Evolutionary conservation across 306 rosid genomes (phyloP).

Genomic region (Medicago lupulina): DNA sequence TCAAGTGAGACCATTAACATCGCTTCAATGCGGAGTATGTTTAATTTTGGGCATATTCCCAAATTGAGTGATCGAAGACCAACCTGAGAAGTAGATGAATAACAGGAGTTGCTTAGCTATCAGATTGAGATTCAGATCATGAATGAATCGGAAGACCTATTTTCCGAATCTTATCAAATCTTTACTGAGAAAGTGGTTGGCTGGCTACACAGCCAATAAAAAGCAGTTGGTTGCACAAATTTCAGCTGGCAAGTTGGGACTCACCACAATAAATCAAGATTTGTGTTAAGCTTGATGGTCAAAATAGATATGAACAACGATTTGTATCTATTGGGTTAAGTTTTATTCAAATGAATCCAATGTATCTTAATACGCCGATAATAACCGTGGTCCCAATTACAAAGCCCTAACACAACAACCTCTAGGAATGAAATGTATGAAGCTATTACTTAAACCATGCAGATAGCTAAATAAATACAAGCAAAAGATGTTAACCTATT

Average conservation of each 20-base stretch:
- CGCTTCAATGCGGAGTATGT: conserved; percentile 73
- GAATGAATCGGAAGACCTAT: not conserved
- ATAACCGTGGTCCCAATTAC: conserved; percentile 3
- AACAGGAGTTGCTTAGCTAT: conserved; percentile 8
- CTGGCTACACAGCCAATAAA: not conserved
- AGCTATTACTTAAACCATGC: conserved; percentile 21
- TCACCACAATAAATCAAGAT: not conserved
- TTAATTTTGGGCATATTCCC: conserved; percentile 96
- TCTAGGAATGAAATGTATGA: conserved; percentile 9
- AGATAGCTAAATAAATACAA: conserved; percentile 26
- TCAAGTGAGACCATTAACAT: conserved; percentile 82
- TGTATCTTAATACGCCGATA: not conserved
- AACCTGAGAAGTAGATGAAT: conserved; percentile 59
- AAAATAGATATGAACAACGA: not conserved
- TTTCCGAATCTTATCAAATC: not conserved
- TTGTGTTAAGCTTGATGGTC: not conserved
- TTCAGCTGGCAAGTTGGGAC: not conserved
- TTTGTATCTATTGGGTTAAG: not conserved
- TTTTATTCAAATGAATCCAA: not conserved
- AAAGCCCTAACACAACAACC: conserved; percentile 33
- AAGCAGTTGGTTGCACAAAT: not conserved
- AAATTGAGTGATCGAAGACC: conserved; percentile 90
- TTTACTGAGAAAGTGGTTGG: not conserved
- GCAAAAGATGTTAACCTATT: conserved; percentile 10
- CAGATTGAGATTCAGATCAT: not conserved